Base-by-base conservation (phyloP, 768 basidiomycete species). In the Auricularia auricula-judae region DNA sequence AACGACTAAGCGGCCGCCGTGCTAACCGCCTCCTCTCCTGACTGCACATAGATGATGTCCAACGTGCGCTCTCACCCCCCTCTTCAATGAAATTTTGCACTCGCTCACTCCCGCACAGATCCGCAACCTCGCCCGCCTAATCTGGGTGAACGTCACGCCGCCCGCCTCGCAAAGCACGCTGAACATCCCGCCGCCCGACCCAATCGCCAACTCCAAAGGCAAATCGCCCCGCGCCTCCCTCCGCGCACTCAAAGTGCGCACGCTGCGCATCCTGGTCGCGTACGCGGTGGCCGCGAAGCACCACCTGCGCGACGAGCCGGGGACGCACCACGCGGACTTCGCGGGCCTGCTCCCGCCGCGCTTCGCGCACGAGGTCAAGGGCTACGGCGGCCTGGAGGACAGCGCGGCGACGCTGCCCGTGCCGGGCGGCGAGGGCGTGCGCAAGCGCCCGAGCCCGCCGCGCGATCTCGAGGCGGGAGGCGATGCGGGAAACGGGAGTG, bases 301-400 rank as follows among this genome's bases (percentile, higher is more conserved):
- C 72, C 93, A 94, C 72, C 81, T 94, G 61, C 89, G 92, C 54
- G 89, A 86, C 61, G 88, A 73, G 29, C 90, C 91, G 70, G 90
- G 93, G 2, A 73, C 84, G 8, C 79, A 86, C 29, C 85, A 84
- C 70, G 77, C 80, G 2, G 91, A 93, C 74, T 86, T 87, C 68
- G 72, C 71, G 0, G 86, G 81, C 11, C 77, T 93, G 63, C 74
- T 94, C 21, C 91, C 92, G 0, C 69, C 79, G 3, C 81, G 80
- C 16, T 85, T 90, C 65, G 73, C 76, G 51, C 80, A 81, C 10
- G 64, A 65, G 44, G n/a, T 61, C 59, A 35, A 65, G 33, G 42
- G 23, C 64, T 35, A 39, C 59, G 23, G 39, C 47, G 47, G 47
- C 11, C 47, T 51, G 11, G 47, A 51, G 47, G 47, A 29, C 62